Evolutionary conservation across 2,329 filamentous ascomycete genomes (phyloP).

Genomic region (Hymenoscyphus fraxineus): DNA sequence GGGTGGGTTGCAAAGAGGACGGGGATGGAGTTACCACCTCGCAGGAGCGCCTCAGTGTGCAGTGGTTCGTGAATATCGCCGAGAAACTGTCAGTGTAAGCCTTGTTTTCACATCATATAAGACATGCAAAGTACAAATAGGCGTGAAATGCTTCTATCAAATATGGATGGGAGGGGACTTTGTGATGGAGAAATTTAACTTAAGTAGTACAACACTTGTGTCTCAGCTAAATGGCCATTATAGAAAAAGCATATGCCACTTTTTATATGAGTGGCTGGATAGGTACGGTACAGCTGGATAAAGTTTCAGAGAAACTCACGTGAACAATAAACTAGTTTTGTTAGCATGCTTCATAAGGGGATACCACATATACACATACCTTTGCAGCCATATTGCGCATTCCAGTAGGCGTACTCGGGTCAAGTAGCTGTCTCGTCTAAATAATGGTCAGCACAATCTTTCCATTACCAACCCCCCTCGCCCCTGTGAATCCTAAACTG

Average conservation of each 20-base stretch:
- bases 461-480: not conserved
- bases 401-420: conserved; percentile 38
- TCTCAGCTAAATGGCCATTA: not conserved
- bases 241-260: not conserved
- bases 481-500: no score
- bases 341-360: conserved; percentile 13
- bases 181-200: not conserved
- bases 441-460: not conserved
- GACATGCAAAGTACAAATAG: not conserved
- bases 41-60: conserved; percentile 59
- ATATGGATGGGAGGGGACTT: not conserved
- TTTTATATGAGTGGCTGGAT: not conserved
- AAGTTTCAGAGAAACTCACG: conserved; percentile 30
- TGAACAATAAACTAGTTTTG: conserved; percentile 31
- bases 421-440: conserved; percentile 29
- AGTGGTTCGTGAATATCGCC: conserved; percentile 66
- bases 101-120: not conserved
- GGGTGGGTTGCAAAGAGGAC: conserved; percentile 56
- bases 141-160: not conserved
- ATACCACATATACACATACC: conserved; percentile 42
- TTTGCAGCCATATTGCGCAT: conserved; percentile 56
- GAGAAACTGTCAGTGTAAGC: conserved; percentile 52
- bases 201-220: not conserved
- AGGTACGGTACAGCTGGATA: conserved; percentile 9
- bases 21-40: conserved; percentile 65